Evolutionary conservation across 2,329 filamentous ascomycete genomes (phyloP).

Genomic region (Pseudocercospora vitis): DNA sequence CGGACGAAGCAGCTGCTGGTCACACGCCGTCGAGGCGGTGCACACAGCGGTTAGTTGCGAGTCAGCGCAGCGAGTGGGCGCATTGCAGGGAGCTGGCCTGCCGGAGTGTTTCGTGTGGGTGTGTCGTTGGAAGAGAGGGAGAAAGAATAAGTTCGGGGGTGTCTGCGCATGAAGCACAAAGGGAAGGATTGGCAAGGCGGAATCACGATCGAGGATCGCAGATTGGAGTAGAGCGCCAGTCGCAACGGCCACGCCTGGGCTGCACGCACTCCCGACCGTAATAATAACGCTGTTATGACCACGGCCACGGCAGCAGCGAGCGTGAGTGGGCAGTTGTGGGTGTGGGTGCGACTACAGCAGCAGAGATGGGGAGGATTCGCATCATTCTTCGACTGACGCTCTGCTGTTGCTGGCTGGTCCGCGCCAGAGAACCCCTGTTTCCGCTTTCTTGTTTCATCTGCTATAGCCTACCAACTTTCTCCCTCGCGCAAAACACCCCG

Average conservation of each 20-base stretch:
- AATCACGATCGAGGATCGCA: neutral
- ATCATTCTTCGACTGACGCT: neutral
- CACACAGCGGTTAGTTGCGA: neutral
- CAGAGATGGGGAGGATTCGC: too few relatives aligned
- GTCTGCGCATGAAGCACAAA: neutral
- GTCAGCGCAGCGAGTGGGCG: neutral
- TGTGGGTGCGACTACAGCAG: too few relatives aligned
- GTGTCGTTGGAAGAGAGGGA: neutral
- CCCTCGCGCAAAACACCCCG: too few relatives aligned
- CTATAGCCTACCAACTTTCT: too few relatives aligned
- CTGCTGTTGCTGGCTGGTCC: neutral
- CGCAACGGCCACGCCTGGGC: neutral
- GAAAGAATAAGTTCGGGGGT: neutral
- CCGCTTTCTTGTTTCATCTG: neutral
- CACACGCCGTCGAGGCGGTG: constrained; percentile 6
- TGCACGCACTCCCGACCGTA: too few relatives aligned
- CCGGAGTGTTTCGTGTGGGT: neutral
- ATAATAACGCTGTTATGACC: too few relatives aligned
- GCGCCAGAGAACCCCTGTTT: neutral
- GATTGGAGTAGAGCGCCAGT: neutral
- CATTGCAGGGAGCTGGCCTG: neutral
- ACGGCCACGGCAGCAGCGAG: too few relatives aligned
- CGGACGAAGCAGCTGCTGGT: neutral
- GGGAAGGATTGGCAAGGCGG: neutral
- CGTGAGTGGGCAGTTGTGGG: too few relatives aligned